Percentiles rank a stretch among this genome's conserved stretches.
Evolutionary conservation across 495 filamentous ascomycete genomes (phyloP).

Genomic region (Halenospora varia): DNA sequence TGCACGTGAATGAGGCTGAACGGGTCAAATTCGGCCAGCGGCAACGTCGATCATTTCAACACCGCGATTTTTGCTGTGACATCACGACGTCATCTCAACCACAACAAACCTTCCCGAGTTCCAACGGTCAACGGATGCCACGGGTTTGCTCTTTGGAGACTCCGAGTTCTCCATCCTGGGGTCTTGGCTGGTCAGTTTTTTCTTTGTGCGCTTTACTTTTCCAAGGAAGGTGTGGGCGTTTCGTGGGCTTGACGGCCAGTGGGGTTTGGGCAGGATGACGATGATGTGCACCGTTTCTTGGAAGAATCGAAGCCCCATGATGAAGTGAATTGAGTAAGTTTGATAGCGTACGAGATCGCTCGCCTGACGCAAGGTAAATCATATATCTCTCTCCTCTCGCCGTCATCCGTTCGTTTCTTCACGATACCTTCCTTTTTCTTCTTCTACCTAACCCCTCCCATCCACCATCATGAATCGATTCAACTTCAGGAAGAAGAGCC

Average conservation of each 20-base stretch:
- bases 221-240: too few relatives aligned
- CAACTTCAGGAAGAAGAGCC: background rate
- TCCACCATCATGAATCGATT: background rate
- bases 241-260: too few relatives aligned
- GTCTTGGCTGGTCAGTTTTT: background rate
- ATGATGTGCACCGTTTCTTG: too few relatives aligned
- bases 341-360: background rate
- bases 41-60: background rate
- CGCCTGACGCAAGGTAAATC: background rate
- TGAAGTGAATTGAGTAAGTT: background rate
- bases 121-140: background rate
- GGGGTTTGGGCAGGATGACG: too few relatives aligned
- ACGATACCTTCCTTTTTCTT: too few relatives aligned
- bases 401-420: background rate
- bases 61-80: background rate
- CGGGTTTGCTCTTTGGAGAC: background rate
- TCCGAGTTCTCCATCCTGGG: background rate
- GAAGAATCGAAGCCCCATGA: too few relatives aligned
- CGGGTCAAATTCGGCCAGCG: background rate
- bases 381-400: background rate
- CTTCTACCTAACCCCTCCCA: too few relatives aligned
- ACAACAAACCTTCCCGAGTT: too few relatives aligned
- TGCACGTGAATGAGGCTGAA: background rate
- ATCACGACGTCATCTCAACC: constrained; percentile 8
- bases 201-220: too few relatives aligned